A percentile compares a stretch with the other conserved stretches of the same genome.
Conservation (phyloP, 2,329 filamentous ascomycete genomes). For the Simplicillium aogashimaense region DNA sequence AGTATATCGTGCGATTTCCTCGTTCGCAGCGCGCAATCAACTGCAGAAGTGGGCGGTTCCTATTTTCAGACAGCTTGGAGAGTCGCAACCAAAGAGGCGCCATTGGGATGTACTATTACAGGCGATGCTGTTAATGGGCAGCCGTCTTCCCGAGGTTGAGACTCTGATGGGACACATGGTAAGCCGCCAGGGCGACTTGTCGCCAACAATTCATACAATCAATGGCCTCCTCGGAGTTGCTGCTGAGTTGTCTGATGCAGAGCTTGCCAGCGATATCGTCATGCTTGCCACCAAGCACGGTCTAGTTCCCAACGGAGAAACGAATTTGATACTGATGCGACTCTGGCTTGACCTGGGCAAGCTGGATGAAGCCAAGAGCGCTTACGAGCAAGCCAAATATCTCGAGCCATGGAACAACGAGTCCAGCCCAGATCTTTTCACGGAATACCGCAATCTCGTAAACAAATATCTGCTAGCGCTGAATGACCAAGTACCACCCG, state of each 20-base stretch:
- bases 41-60: slow-evolving; percentile 52
- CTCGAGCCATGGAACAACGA: slow-evolving; percentile 28
- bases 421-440: slow-evolving; percentile 29
- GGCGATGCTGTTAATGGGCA: slow-evolving; percentile 60
- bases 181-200: slow-evolving; percentile 36
- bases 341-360: slow-evolving; percentile 67
- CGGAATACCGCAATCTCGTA: slow-evolving; percentile 49
- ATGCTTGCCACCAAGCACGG: slow-evolving; percentile 54
- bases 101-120: slow-evolving; percentile 66
- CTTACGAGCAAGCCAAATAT: slow-evolving; percentile 41
- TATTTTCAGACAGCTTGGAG: slow-evolving; percentile 44
- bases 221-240: slow-evolving; percentile 69
- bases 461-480: slow-evolving; percentile 66
- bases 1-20: slow-evolving; percentile 19
- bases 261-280: slow-evolving; percentile 65
- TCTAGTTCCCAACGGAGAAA: slow-evolving; percentile 58
- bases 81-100: slow-evolving; percentile 36
- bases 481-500: slow-evolving; percentile 47
- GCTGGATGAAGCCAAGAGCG: slow-evolving; percentile 55
- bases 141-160: slow-evolving; percentile 42
- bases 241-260: slow-evolving; percentile 57
- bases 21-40: slow-evolving; percentile 48
- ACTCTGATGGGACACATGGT: slow-evolving; percentile 65
- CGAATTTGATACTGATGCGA: slow-evolving; percentile 64
- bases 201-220: slow-evolving; percentile 61